Evolutionary conservation across 1,284 basidiomycete genomes (phyloP).

Genomic region (Papiliotrema flavescens): DNA sequence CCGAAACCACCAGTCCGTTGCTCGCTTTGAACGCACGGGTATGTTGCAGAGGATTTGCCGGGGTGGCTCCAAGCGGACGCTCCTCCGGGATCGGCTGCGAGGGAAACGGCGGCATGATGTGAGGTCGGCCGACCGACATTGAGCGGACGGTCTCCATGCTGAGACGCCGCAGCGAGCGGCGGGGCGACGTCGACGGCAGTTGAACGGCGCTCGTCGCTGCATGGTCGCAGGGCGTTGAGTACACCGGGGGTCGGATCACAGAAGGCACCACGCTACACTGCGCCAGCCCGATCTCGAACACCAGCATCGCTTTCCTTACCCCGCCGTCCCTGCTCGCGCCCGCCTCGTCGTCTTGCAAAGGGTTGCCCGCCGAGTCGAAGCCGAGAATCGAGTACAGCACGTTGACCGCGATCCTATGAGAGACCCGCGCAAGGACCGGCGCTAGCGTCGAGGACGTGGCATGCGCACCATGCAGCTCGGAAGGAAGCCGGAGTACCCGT

Average conservation of each 20-base stretch:
- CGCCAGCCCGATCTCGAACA: slow-evolving; percentile 1
- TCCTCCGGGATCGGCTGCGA: not conserved
- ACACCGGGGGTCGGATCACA: slow-evolving; percentile 1
- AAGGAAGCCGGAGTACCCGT: slow-evolving; percentile 5
- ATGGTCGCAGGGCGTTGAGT: not conserved
- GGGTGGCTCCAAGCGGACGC: not conserved
- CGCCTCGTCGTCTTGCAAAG: not conserved
- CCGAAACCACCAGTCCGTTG: slow-evolving; percentile 2
- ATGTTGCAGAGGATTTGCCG: slow-evolving; percentile 1
- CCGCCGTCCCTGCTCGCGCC: not conserved
- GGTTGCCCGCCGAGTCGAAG: slow-evolving; percentile 4
- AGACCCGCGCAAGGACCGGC: slow-evolving; percentile 4
- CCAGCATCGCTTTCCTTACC: not conserved
- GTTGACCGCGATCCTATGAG: slow-evolving; percentile 5
- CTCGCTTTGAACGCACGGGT: slow-evolving; percentile 5
- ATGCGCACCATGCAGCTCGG: slow-evolving; percentile 1
- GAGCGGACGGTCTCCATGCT: not conserved
- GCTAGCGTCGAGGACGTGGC: slow-evolving; percentile 3
- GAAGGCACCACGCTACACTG: not conserved
- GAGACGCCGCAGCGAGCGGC: not conserved
- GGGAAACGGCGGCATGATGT: not conserved
- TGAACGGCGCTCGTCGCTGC: not conserved
- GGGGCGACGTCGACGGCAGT: not conserved
- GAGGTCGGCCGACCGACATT: not conserved
- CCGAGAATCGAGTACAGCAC: slow-evolving; percentile 11